phyloP scores from a whole-genome alignment of 2,329 filamentous ascomycete genomes.

The Botrytis byssoidea region DNA sequence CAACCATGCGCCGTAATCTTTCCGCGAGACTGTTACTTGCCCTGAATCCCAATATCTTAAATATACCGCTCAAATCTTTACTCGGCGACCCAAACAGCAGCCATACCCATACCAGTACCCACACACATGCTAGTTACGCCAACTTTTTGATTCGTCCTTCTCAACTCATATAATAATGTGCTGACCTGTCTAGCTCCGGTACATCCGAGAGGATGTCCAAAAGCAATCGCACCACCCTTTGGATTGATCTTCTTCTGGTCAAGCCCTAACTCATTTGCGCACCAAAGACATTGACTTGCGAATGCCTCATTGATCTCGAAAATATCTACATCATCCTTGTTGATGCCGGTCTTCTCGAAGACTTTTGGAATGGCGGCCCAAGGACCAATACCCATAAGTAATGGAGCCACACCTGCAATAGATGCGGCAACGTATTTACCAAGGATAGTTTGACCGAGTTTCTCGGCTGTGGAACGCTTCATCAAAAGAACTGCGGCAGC shows the following conservation, averaged over 20 bases:
- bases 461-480: constrained; percentile 87
- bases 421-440: constrained; percentile 89
- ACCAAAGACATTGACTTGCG: constrained; percentile 92
- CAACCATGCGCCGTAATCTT: constrained; percentile 4
- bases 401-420: constrained; percentile 83
- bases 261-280: constrained; percentile 81
- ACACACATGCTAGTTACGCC: constrained; percentile 96
- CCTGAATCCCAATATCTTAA: neutral
- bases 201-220: constrained; percentile 91
- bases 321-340: constrained; percentile 89
- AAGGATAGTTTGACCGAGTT: constrained; percentile 81
- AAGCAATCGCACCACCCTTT: constrained; percentile 94
- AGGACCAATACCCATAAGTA: constrained; percentile 94
- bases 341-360: constrained; percentile 81
- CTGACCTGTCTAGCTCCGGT: constrained; percentile 92
- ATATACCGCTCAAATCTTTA: constrained; percentile 45
- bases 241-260: constrained; percentile 89
- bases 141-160: constrained; percentile 77
- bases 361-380: constrained; percentile 95
- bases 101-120: constrained; percentile 97
- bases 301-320: constrained; percentile 99
- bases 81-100: constrained; percentile 92
- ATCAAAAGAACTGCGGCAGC: constrained; percentile 94
- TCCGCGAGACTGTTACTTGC: neutral
- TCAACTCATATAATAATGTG: constrained; percentile 86